phyloP scores from a whole-genome alignment of 768 basidiomycete species.

The Calocybe cyanea region DNA sequence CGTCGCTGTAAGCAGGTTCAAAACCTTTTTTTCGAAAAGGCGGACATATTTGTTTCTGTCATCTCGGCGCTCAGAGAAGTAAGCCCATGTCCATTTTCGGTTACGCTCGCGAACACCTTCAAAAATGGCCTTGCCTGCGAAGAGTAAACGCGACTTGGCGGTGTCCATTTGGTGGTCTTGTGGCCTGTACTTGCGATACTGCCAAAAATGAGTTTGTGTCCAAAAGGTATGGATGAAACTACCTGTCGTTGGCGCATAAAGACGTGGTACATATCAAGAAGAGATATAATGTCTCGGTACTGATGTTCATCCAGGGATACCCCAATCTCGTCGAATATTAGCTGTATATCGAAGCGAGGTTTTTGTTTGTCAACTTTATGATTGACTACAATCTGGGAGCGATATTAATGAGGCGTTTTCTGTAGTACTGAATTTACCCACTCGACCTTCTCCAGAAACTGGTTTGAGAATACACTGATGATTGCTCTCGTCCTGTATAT shows the following conservation, averaged over 20 bases:
- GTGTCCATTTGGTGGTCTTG: conserved; percentile 54
- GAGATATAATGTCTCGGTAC: conserved; percentile 88
- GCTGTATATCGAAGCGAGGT: conserved; percentile 83
- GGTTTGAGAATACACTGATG: conserved; percentile 97
- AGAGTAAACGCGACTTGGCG: conserved; percentile 67
- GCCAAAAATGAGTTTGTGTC: conserved; percentile 13
- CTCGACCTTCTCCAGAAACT: conserved; percentile 91
- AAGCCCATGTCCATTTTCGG: conserved; percentile 87
- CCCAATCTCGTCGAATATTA: conserved; percentile 91
- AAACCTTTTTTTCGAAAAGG: conserved; percentile 74
- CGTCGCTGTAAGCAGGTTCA: conserved; percentile 45
- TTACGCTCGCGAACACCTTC: conserved; percentile 80
- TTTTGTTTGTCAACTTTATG: conserved; percentile 67
- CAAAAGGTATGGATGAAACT: conserved; percentile 8
- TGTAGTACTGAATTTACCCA: conserved; percentile 30
- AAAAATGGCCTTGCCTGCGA: conserved; percentile 77
- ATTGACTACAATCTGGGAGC: conserved; percentile 75
- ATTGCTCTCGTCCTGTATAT: conserved; percentile 42
- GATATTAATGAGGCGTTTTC: conserved; percentile 1
- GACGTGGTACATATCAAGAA: conserved; percentile 96
- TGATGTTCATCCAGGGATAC: conserved; percentile 90
- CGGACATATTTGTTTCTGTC: conserved; percentile 82
- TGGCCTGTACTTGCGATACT: conserved; percentile 86
- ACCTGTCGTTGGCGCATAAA: conserved; percentile 84
- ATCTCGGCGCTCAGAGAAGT: conserved; percentile 84